phyloP scores from a whole-genome alignment of 2,329 filamentous ascomycete genomes.

The Sclerotinia subarctica region DNA sequence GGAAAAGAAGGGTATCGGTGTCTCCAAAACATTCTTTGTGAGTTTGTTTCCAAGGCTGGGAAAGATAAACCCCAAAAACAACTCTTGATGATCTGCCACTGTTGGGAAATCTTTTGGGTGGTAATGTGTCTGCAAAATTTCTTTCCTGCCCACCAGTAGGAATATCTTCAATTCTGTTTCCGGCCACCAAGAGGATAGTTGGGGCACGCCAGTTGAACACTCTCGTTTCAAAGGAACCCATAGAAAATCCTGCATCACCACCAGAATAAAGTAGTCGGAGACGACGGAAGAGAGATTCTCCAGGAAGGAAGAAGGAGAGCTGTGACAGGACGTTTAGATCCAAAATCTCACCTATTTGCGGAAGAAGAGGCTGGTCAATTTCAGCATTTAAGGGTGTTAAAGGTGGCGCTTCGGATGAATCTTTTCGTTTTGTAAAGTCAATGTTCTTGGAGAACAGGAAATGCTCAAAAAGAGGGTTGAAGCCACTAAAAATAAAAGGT shows the following conservation, averaged over 20 bases:
- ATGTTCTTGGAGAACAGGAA: constrained; percentile 73
- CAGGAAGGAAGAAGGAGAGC: constrained; percentile 69
- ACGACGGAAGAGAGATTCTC: constrained; percentile 60
- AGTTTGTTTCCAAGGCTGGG: constrained; percentile 66
- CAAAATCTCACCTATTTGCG: constrained; percentile 60
- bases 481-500: constrained; percentile 64
- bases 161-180: constrained; percentile 54
- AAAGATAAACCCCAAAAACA: constrained; percentile 65
- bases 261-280: constrained; percentile 68
- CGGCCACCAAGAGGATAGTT: constrained; percentile 67
- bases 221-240: constrained; percentile 71
- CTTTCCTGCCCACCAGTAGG: constrained; percentile 51
- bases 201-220: constrained; percentile 76
- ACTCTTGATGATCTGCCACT: constrained; percentile 51
- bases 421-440: constrained; percentile 50
- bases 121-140: constrained; percentile 59
- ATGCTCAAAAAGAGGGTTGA: constrained; percentile 68
- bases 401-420: constrained; percentile 26
- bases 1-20: constrained; percentile 62
- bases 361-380: constrained; percentile 43
- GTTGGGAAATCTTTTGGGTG: constrained; percentile 57
- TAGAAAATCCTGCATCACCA: constrained; percentile 68
- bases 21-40: constrained; percentile 67
- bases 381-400: constrained; percentile 26
- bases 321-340: constrained; percentile 64